Evolutionary conservation across 352 stramenopile genomes (phyloP), one percentile per base, ranked within the genome.

Genomic region (Phytophthora brassicae): DNA sequence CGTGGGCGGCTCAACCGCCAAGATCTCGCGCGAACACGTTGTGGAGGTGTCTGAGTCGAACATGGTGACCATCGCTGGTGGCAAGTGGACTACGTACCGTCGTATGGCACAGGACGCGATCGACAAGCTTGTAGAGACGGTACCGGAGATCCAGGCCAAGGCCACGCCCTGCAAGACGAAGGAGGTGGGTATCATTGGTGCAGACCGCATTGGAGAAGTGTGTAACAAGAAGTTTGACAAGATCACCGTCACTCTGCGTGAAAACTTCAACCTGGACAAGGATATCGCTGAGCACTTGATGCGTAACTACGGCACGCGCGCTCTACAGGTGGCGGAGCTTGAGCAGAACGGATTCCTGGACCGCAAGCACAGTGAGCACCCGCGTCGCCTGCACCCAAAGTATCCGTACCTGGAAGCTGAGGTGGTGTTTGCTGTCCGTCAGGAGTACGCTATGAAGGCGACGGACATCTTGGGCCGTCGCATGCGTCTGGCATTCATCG

Each of bases 81-180:
- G 96, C 56, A 99, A 99, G 78, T 99, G 96, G 96, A 99, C 96
- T 7, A 99, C 96, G 36, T 98, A 97, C 72, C 86, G 96, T 39
- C 82, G 91, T 43, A 99, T 98, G 96, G 96, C 96, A 3, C 86
- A 99, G 72, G 96, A 98, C 57, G 85, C 90, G 36, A 88, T 98
- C 50, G 91, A 98, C 70, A 88, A 90, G 70, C 72, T 97, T 6
- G 77, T 96, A 20, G 80, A 88, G 63, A 75, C 81, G 12, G 72
- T 89, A n/a, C 85, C 91, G 0, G 77, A 90, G 64, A 54, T 97
- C n/a, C 43, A 83, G 65, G 51, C 55, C 56, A 94, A 95, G 74
- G 79, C 83, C 26, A 50, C 70, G 41, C 65, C 75, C 5, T 96
- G 89, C 74, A 84, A 84, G 64, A 97, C 90, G 8, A 74, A 72